These are phyloP conservation scores for Euptelea pleiosperma DNA, from an alignment of 164 flowering plant species.

Conservation along the genomic window DNA sequence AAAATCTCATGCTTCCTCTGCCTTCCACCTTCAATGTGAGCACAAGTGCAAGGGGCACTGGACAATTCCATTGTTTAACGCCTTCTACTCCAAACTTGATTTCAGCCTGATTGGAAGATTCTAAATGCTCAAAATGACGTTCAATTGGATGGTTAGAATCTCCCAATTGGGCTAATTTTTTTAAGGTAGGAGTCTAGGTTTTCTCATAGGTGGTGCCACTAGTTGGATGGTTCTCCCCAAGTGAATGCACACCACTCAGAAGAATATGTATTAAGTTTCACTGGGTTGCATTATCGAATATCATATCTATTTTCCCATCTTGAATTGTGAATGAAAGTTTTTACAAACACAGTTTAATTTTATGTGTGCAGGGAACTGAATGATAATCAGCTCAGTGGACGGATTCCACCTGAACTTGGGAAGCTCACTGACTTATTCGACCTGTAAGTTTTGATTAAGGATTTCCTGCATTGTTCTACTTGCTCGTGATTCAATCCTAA, in stretches of 20 bases:
- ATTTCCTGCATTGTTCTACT: neutral
- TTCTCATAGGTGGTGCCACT: no score
- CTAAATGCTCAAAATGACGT: no score
- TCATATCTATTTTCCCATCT: no score
- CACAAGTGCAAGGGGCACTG: neutral
- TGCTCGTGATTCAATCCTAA: neutral
- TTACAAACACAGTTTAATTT: neutral
- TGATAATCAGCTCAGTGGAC: conserved; percentile 78
- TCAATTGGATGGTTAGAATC: no score
- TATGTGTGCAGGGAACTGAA: conserved; percentile 64
- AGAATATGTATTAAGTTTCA: no score
- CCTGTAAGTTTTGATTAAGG: conserved; percentile 48
- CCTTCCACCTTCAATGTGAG: neutral
- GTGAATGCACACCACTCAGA: no score
- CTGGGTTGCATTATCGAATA: no score
- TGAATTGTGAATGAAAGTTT: no score
- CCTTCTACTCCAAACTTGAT: neutral
- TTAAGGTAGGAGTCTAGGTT: no score
- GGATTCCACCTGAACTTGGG: conserved; percentile 89
- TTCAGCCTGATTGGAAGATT: no score
- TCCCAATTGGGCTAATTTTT: no score
- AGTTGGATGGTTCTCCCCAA: no score
- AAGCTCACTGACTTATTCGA: conserved; percentile 88
- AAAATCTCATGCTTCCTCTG: neutral
- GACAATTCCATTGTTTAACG: neutral